A percentile compares a stretch with the other conserved stretches of the same genome.
phyloP scores from a whole-genome alignment of 148 eudicot species.

The Rhododendron molle region DNA sequence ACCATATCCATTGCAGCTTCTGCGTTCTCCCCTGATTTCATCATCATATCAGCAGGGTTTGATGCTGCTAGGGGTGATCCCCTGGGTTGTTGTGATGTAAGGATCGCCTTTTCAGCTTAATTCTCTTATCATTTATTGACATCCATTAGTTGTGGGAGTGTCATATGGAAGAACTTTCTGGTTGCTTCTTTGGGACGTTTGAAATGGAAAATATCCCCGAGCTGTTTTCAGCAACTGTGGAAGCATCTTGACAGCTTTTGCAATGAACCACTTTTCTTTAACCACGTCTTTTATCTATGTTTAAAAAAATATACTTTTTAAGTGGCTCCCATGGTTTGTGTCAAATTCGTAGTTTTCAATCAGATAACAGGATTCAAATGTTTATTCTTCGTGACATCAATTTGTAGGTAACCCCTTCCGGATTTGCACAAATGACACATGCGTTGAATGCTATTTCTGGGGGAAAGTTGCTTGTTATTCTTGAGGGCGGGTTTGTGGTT shows the following conservation, averaged over 20 bases:
- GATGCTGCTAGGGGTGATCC: slow-evolving; percentile 99
- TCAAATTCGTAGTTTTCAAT: not conserved
- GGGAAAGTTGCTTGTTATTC: slow-evolving; percentile 89
- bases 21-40: slow-evolving; percentile 84
- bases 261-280: not conserved
- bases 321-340: not conserved
- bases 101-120: slow-evolving; percentile 12
- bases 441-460: slow-evolving; percentile 59
- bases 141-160: not conserved
- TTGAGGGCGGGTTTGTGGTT: slow-evolving; percentile 93
- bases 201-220: not conserved
- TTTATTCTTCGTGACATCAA: not conserved
- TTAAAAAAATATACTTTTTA: not conserved
- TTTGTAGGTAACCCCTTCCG: slow-evolving; percentile 83
- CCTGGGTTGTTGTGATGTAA: slow-evolving; percentile 97
- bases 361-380: not conserved
- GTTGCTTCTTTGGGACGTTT: not conserved
- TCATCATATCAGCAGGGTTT: slow-evolving; percentile 96
- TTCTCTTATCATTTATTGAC: not conserved
- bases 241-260: not conserved
- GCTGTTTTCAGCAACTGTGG: not conserved
- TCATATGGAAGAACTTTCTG: not conserved
- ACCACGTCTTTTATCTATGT: not conserved
- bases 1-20: slow-evolving; percentile 50
- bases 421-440: slow-evolving; percentile 90